These are phyloP conservation scores for Didymella pinodella DNA, from an alignment of 2,329 filamentous ascomycete genomes.

Conservation along the genomic window DNA sequence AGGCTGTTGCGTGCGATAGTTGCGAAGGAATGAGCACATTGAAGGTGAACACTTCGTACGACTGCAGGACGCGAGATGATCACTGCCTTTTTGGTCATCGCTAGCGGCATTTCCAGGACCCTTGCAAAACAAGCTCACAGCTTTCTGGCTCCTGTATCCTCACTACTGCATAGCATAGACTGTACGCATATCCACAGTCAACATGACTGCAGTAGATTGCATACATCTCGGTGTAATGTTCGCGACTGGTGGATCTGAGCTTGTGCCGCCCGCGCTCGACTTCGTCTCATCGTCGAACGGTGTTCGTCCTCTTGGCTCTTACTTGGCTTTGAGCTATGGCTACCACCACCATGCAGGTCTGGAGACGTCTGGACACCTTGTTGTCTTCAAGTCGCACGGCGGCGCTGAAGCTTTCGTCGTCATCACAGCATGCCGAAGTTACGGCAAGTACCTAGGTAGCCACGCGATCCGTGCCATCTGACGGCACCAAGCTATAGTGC, in stretches of 20 bases:
- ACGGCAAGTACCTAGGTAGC: neutral
- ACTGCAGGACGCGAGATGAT: neutral
- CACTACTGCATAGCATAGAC: neutral
- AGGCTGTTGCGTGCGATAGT: neutral
- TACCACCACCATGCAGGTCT: neutral
- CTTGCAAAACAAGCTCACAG: conserved; percentile 7
- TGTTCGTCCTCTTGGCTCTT: neutral
- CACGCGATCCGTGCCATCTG: neutral
- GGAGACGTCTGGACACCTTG: conserved; percentile 4
- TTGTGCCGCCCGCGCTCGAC: neutral
- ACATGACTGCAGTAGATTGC: neutral
- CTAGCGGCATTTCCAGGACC: neutral
- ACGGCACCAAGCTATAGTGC: neutral
- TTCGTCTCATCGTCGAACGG: neutral
- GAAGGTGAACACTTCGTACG: conserved; percentile 6
- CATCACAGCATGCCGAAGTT: neutral
- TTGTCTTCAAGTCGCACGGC: conserved; percentile 1
- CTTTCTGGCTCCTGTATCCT: neutral
- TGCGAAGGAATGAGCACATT: conserved; percentile 33
- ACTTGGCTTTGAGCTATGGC: conserved; percentile 7
- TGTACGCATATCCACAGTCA: neutral
- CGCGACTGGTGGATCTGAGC: neutral
- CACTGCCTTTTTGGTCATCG: neutral
- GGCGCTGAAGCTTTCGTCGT: neutral
- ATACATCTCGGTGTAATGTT: neutral